Evolutionary conservation across 345 rosid species (phyloP), one percentile per base, ranked within the genome.

Genomic region (Lepidium didymum): DNA sequence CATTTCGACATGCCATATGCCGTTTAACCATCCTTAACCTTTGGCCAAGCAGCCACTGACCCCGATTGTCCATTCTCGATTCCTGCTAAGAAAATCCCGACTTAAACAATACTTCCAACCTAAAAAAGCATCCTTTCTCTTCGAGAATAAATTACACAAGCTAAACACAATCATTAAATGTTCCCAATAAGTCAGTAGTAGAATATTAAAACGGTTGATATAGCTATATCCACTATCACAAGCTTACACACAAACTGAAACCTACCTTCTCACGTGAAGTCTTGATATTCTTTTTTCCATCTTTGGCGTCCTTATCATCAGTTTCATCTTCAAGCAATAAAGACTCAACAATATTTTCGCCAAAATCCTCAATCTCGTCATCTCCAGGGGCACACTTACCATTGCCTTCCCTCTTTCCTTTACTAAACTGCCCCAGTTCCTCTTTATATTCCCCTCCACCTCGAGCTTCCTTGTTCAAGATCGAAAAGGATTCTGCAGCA

Each of bases 11-110:
- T 64, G 70, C 55, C 78, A 68, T 68, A 41, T 38, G 56, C 66
- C 46, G 62, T 81, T 82, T 87, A 8, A 58, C 67, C 73, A 62
- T 80, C 79, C 97, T 87, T 81, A 78, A 72, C 73, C 91, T 82
- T 71, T 89, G 97, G 81, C 78, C 73, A 50, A 94, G 89, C 34
- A 83, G 72, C 72, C 67, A 64, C 23, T 56, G 81, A 45, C 98
- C 99, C 69, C 99, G 83, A 67, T 64, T 70, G 79, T 91, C 99
- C 67, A 81, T 81, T 81, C 99, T 83, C 66, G 69, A 76, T 56
- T 89, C 97, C 99, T 94, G 91, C 62, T 54, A 72, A 80, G 34
- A 49, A 65, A 70, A 78, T 4, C 5, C 33, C 14, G 13, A 38
- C 37, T 49, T 10, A 10, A 49, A 67, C 19, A 73, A 60, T 19